Evolutionary conservation across 805 yeast species (phyloP).

Genomic region (Yarrowia alimentaria): DNA sequence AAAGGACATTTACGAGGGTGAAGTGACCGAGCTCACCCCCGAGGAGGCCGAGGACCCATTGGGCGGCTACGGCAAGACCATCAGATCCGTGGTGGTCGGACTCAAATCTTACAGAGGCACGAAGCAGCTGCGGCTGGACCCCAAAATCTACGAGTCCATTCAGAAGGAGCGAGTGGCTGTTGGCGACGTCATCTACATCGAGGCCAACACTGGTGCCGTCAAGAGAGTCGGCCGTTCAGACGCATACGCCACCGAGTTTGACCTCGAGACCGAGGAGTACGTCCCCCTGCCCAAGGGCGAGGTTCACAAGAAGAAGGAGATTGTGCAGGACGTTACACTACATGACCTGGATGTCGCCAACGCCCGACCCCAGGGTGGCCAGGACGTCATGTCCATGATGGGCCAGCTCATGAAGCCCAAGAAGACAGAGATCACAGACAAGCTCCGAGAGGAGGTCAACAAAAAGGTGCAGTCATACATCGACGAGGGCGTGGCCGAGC

Average conservation of each 20-base stretch:
- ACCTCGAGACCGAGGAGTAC: conserved; percentile 96
- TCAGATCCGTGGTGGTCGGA: conserved; percentile 90
- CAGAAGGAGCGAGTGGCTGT: conserved; percentile 91
- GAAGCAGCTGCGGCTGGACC: conserved; percentile 85
- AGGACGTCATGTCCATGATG: conserved; percentile 93
- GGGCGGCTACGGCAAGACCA: conserved; percentile 97
- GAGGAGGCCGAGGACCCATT: conserved; percentile 95
- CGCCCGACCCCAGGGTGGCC: conserved; percentile 96
- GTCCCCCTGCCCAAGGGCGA: conserved; percentile 99
- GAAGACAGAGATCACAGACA: conserved; percentile 96
- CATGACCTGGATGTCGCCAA: conserved; percentile 97
- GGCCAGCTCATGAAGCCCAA: conserved; percentile 94
- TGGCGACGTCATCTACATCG: conserved; percentile 96
- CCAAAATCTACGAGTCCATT: conserved; percentile 86
- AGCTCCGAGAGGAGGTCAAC: conserved; percentile 88
- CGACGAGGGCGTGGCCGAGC: conserved; percentile 96
- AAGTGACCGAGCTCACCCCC: conserved; percentile 91
- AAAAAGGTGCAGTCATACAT: conserved; percentile 94
- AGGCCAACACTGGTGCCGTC: conserved; percentile 95
- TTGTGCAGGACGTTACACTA: conserved; percentile 93
- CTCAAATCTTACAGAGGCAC: conserved; percentile 90
- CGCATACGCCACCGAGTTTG: conserved; percentile 97
- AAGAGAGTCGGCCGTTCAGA: conserved; percentile 98
- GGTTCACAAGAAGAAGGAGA: conserved; percentile 96
- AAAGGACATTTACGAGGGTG: conserved; percentile 97